Percentiles rank a stretch among this genome's conserved stretches.
Evolutionary conservation across 2,329 filamentous ascomycete species (phyloP).

Genomic region (Phaeosphaeria sp.): DNA sequence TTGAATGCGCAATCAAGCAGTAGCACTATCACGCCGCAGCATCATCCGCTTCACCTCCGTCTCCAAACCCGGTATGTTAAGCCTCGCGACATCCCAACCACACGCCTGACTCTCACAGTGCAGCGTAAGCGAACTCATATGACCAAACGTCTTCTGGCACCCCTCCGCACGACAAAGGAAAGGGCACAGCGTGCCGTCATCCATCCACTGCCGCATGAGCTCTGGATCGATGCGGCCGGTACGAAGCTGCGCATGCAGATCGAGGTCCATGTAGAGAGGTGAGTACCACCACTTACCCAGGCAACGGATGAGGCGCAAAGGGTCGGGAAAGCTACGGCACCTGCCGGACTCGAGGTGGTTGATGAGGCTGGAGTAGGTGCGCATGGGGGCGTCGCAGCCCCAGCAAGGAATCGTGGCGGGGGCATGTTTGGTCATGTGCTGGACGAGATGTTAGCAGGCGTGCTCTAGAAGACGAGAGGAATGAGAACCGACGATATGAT

Average conservation of each 20-base stretch:
- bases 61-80: conserved; percentile 33
- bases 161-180: conserved; percentile 36
- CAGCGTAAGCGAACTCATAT: conserved; percentile 34
- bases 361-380: conserved; percentile 35
- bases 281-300: conserved; percentile 46
- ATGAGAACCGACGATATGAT: conserved; percentile 7
- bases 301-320: conserved; percentile 20
- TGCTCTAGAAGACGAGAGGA: background rate
- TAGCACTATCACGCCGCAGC: conserved; percentile 14
- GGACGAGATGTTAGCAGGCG: background rate
- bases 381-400: conserved; percentile 30
- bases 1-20: background rate
- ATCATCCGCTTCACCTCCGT: conserved; percentile 24
- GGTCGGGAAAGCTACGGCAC: conserved; percentile 72
- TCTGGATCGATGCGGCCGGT: conserved; percentile 27
- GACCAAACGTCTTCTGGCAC: conserved; percentile 33
- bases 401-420: conserved; percentile 30
- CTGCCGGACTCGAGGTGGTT: conserved; percentile 63
- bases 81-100: conserved; percentile 30
- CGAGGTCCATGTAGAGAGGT: conserved; percentile 43
- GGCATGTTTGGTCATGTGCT: conserved; percentile 41
- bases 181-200: conserved; percentile 31
- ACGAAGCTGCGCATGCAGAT: conserved; percentile 41
- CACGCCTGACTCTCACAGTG: conserved; percentile 40
- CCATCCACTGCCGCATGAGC: conserved; percentile 31